Base-by-base conservation (phyloP, 2,329 filamentous ascomycete species). In the Tolypocladium sp. region DNA sequence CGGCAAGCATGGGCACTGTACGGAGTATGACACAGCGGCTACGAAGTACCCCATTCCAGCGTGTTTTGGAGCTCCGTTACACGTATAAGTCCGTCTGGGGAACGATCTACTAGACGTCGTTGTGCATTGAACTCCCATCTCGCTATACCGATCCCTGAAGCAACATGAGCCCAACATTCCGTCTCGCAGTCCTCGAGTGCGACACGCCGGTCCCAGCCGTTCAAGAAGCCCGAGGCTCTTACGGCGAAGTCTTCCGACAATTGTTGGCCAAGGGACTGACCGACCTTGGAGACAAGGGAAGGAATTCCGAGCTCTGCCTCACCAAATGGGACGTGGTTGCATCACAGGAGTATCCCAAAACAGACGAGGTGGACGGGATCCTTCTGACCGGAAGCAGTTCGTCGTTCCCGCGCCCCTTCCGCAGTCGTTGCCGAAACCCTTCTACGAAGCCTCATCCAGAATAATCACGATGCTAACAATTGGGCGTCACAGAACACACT, bases 341-440 rank as follows among this genome's bases (percentile, higher is more conserved):
- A 2, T 62, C 65, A 4, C 66, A 67, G 5, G 53, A 61, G 7
- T 71, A 70, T 53, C 71, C 71, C 1, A 62, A 62, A 1, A 37
- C 64, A 0, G 65, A 67, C 4, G 64, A 68, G 9, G 63, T 69
- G 22, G 70, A 72, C 38, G 68, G 69, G 2, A 62, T 73, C 17
- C 62, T 72, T 38, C 61, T 74, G 57, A 69, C 69, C 0, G 71
- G 71, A 41, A 73, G 71, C 63, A 74, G 71, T 72, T 46, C 1
- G 67, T 67, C 12, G 17, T 55, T 35, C 49, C 49, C 49, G 49
- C 13, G 17, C 27, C 27, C 49, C 12, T 37, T 44, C 6, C 42
- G 2, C 12, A 4, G 42, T 27, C 17, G 20, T 22, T 3, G 49
- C 30, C 22, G 30, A 35, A 13, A 52, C 30, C 3, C 20, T n/a